Evolutionary conservation across 345 rosid genomes (phyloP).

Genomic region (Rhizophora mangle): DNA sequence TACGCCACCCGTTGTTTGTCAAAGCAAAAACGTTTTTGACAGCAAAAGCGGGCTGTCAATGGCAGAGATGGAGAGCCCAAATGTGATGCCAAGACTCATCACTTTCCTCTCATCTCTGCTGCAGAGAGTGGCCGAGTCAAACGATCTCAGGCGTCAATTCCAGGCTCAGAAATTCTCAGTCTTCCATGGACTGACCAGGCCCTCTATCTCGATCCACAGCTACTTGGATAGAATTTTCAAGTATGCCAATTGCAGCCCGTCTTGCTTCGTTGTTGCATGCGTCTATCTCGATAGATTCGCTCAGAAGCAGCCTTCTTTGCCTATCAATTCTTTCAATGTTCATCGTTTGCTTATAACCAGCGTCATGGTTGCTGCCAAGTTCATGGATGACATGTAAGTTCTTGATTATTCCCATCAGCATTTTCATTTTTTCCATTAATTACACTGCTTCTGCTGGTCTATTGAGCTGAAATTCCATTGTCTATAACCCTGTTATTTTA

Average conservation of each 20-base stretch:
- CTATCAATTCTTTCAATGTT: slow-evolving; percentile 80
- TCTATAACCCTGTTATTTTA: not conserved
- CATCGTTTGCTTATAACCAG: slow-evolving; percentile 88
- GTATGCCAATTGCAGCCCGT: slow-evolving; percentile 88
- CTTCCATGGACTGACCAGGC: slow-evolving; percentile 74
- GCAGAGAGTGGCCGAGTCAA: slow-evolving; percentile 63
- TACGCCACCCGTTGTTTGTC: not conserved
- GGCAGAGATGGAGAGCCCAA: slow-evolving; percentile 68
- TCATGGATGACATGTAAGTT: slow-evolving; percentile 91
- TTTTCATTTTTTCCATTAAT: not conserved
- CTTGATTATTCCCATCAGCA: not conserved
- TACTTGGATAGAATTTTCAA: slow-evolving; percentile 78
- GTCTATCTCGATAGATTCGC: slow-evolving; percentile 83
- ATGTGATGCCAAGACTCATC: slow-evolving; percentile 60
- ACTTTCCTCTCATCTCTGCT: slow-evolving; percentile 71
- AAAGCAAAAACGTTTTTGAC: not conserved
- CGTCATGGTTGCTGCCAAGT: slow-evolving; percentile 81
- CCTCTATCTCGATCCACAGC: slow-evolving; percentile 66
- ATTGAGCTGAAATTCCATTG: not conserved
- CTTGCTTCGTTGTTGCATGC: slow-evolving; percentile 80
- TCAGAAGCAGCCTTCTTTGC: slow-evolving; percentile 66
- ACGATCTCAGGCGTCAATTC: slow-evolving; percentile 42
- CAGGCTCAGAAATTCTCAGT: slow-evolving; percentile 55
- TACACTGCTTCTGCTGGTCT: not conserved
- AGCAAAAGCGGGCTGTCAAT: slow-evolving; percentile 23